Conservation (phyloP, 1,284 basidiomycete genomes). For the Macrocybe sp. region DNA sequence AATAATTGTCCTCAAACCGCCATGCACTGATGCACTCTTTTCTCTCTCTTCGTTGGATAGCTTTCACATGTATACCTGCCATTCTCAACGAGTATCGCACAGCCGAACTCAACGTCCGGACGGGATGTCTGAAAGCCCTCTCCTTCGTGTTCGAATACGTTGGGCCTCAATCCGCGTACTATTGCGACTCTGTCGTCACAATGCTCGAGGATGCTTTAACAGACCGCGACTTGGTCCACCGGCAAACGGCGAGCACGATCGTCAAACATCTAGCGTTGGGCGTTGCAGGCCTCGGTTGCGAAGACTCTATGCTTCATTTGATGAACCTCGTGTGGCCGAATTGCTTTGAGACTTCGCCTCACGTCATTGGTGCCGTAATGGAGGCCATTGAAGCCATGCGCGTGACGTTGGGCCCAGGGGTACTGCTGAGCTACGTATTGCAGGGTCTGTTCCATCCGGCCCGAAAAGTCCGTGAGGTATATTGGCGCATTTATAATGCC, state of each 20-base stretch:
- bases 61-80: slow-evolving; percentile 98
- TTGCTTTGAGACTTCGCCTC: slow-evolving; percentile 96
- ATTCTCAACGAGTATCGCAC: slow-evolving; percentile 99
- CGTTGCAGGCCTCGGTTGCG: slow-evolving; percentile 94
- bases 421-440: slow-evolving; percentile 86
- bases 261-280: slow-evolving; percentile 98
- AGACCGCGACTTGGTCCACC: slow-evolving; percentile 96
- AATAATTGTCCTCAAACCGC: slow-evolving; percentile 4
- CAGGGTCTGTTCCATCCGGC: slow-evolving; percentile 96
- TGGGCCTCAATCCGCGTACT: slow-evolving; percentile 99
- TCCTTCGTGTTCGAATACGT: slow-evolving; percentile 99
- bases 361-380: slow-evolving; percentile 97
- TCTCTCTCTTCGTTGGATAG: slow-evolving; percentile 27
- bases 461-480: slow-evolving; percentile 93
- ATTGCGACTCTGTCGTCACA: slow-evolving; percentile 94
- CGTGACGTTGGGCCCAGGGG: slow-evolving; percentile 90
- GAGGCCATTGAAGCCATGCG: slow-evolving; percentile 97
- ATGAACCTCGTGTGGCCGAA: slow-evolving; percentile 99
- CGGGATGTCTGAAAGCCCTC: slow-evolving; percentile 98
- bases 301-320: slow-evolving; percentile 95
- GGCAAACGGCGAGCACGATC: slow-evolving; percentile 98
- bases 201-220: slow-evolving; percentile 98
- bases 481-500: slow-evolving; percentile 92
- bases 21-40: slow-evolving; percentile 15
- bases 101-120: slow-evolving; percentile 96